phyloP scores from a whole-genome alignment of 139 green algal species.

The Chlorella ohadii region DNA sequence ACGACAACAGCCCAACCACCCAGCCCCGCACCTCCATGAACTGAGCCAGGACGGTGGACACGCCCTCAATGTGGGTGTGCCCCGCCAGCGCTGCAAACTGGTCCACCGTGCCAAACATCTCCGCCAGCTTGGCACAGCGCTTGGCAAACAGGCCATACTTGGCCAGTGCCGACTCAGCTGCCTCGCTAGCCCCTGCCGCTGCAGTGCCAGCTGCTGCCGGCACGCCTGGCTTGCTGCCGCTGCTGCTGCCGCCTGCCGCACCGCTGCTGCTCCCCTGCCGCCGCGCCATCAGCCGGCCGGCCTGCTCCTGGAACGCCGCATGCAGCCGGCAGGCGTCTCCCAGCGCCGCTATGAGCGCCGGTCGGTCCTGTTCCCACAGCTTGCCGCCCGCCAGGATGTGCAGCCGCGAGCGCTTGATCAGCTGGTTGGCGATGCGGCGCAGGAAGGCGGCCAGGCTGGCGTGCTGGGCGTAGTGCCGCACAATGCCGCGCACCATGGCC shows the following conservation, averaged over 20 bases:
- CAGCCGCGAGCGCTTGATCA: slow-evolving; percentile 80
- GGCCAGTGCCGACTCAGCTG: neutral
- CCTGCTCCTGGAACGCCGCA: slow-evolving; percentile 14
- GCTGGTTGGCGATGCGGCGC: slow-evolving; percentile 86
- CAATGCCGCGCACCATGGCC: slow-evolving; percentile 90
- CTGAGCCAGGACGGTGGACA: slow-evolving; percentile 76
- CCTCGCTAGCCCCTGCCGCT: neutral
- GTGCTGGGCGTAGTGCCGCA: slow-evolving; percentile 86
- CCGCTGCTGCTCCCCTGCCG: neutral
- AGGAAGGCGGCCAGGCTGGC: slow-evolving; percentile 89
- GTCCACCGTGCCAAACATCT: slow-evolving; percentile 91
- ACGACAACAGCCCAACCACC: neutral
- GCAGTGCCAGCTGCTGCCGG: neutral
- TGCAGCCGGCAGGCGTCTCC: slow-evolving; percentile 53
- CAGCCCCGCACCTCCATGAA: slow-evolving; percentile 75
- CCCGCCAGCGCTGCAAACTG: slow-evolving; percentile 87
- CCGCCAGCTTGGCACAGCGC: slow-evolving; percentile 87
- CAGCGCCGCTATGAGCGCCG: slow-evolving; percentile 76
- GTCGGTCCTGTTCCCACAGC: slow-evolving; percentile 84
- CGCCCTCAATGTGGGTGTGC: slow-evolving; percentile 93
- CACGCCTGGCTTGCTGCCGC: neutral
- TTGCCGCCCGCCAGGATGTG: slow-evolving; percentile 65
- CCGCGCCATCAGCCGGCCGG: slow-evolving; percentile 7
- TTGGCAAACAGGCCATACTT: slow-evolving; percentile 90
- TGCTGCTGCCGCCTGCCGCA: neutral